These are phyloP conservation scores for Hyaloscypha finlandica DNA, from an alignment of 495 filamentous ascomycete genomes.

Conservation along the genomic window DNA sequence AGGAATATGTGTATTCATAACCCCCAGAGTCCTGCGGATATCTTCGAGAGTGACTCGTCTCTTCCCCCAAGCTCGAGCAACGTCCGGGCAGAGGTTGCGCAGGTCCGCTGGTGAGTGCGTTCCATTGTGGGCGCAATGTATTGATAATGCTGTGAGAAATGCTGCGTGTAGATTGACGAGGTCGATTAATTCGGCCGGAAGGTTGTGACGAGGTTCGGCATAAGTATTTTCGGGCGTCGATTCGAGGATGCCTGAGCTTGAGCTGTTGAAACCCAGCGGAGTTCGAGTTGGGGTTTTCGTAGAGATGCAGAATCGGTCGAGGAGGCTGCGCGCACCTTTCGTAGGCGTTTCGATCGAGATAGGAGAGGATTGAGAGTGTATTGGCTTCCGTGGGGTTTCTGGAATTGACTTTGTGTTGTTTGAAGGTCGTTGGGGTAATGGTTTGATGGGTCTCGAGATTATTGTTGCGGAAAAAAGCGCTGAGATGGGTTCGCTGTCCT, in stretches of 20 bases:
- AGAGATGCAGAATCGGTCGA: conserved; percentile 29
- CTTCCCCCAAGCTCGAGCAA: conserved; percentile 63
- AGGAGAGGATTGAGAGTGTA: neutral
- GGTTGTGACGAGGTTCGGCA: neutral
- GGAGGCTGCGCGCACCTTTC: conserved; percentile 30
- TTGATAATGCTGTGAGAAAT: conserved; percentile 57
- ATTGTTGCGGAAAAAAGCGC: conserved; percentile 3
- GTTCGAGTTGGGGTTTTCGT: conserved; percentile 22
- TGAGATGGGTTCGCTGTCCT: conserved; percentile 18
- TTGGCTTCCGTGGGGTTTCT: conserved; percentile 26
- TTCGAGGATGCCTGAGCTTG: conserved; percentile 9
- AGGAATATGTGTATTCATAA: conserved; percentile 40
- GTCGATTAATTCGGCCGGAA: conserved; percentile 56
- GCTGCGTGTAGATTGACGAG: conserved; percentile 57
- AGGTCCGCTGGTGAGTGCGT: conserved; percentile 59
- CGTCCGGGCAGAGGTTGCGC: conserved; percentile 51
- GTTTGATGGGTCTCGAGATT: conserved; percentile 15
- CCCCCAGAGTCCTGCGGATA: conserved; percentile 55
- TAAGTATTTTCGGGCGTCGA: neutral
- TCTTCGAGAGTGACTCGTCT: conserved; percentile 59
- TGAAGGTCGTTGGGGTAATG: conserved; percentile 15
- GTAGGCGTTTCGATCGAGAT: conserved; percentile 27
- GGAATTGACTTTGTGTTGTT: conserved; percentile 8
- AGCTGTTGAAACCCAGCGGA: conserved; percentile 12
- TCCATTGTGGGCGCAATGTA: conserved; percentile 68